A percentile compares a stretch with the other conserved stretches of the same genome.
Evolutionary conservation across 768 basidiomycete species (phyloP).

Genomic region (Termitomyces sp.): DNA sequence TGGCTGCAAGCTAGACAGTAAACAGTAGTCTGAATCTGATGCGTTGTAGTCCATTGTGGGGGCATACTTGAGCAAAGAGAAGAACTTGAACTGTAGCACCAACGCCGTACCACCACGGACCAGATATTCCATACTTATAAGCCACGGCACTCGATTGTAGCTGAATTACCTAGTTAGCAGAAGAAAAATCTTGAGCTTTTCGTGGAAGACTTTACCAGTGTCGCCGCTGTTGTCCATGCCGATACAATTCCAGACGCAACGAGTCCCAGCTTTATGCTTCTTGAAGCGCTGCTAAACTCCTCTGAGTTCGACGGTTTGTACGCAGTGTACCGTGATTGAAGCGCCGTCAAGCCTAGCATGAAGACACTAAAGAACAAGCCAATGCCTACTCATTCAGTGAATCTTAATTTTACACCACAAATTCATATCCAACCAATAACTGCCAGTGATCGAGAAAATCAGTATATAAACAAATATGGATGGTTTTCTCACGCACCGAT

Average conservation of each 20-base stretch:
- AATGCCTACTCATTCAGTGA: conserved; percentile 48
- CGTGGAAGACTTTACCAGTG: conserved; percentile 37
- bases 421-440: conserved; percentile 40
- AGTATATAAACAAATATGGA: background rate
- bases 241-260: conserved; percentile 91
- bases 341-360: conserved; percentile 70
- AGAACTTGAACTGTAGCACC: conserved; percentile 88
- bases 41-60: conserved; percentile 58
- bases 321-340: conserved; percentile 81
- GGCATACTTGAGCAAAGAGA: conserved; percentile 73
- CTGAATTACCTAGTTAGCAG: conserved; percentile 14
- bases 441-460: conserved; percentile 15
- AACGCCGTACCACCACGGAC: conserved; percentile 89
- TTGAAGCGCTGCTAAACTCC: conserved; percentile 78
- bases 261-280: conserved; percentile 84
- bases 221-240: conserved; percentile 90
- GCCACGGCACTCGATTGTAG: conserved; percentile 80
- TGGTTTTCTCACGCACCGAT: conserved; percentile 15
- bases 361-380: conserved; percentile 83
- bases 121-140: conserved; percentile 80
- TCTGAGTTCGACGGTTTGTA: conserved; percentile 77
- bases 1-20: conserved; percentile 67
- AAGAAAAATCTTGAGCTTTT: background rate
- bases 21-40: conserved; percentile 33
- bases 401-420: too few relatives aligned